Base-by-base conservation (phyloP, 148 eudicot species). In the Rhododendron henanense region DNA sequence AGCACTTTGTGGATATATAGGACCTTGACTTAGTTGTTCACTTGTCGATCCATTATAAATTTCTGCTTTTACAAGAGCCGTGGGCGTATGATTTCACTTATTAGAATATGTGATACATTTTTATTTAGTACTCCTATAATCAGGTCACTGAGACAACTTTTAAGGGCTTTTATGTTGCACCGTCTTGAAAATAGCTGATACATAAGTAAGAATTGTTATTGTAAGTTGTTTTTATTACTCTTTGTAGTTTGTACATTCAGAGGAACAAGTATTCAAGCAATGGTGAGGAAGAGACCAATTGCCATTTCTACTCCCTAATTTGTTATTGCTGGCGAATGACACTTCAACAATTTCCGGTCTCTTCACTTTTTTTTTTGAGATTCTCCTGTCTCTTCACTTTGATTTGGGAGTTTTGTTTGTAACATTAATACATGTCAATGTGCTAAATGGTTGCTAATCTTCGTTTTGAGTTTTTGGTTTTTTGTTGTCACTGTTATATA, bases 11-110 rank as follows among this genome's bases (percentile, higher is more conserved):
- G 41, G 61, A 78, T 75, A 13, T 77, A 47, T 5, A 59, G 31
- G 79, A 39, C 44, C 65, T 74, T 23, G 39, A 13, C 69, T 28
- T 61, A 80, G 81, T 41, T 81, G 74, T 82, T 69, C 79, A 78
- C 59, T 65, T 19, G 55, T 47, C 39, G n/a, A 37, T 55, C 48
- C 44, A 25, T 47, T 10, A 23, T 44, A 79, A 14, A 33, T 80
- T 14, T 25, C 61, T 86, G 74, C 73, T 59, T 19, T 48, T 69
- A 69, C 59, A 35, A 16, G 81, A n/a, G 55, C 28, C 57, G 18
- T n/a, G 50, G 61, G 31, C 1, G 10, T 81, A 28, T 0, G 35
- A 65, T 39, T 65, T 71, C 63, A 69, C 16, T 45, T 59, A 55
- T 16, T n/a, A 15, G 53, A 47, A 6, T 48, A 1, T 28, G 15